Evolutionary conservation across 108 stramenopile species (phyloP), one percentile per base, ranked within the genome.

Genomic region (Skeletonema costatum): DNA sequence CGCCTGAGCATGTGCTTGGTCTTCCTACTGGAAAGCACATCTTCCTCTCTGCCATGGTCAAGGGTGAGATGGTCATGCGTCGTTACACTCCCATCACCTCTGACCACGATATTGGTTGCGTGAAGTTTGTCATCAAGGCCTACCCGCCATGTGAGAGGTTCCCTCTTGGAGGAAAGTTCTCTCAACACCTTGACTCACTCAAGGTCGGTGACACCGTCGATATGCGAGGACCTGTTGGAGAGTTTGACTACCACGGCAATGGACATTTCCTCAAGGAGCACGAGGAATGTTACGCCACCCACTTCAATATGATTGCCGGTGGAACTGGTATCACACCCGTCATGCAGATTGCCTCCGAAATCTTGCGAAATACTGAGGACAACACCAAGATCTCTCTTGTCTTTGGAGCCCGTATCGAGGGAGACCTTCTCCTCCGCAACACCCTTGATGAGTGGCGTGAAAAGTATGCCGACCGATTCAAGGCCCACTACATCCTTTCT

Each of bases 71-170:
- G 48, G 95, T 95, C 42, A 85, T 94, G 74, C 84, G 97, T 51
- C 84, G 93, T 36, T 99, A 99, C 82, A 99, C 98, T 19, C 98
- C 98, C 51, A 93, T 97, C 71, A 92, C 93, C 32, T 95, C 96
- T 30, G 94, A 99, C 75, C 88, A 89, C 56, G 97, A 98, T 75
- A 72, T 95, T 33, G 99, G 99, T 13, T 87, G 88, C 61, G 96
- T 98, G 35, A 98, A 99, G 80, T 98, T 99, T 79, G 96, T 98
- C 69, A 94, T 98, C 92, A 99, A 99, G 93, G 93, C 92, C 1
- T 96, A 94, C 85, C 84, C 78, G 10, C 96, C 96, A 3, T 85
- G 83, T 53, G 87, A 86, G 60, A 87, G 90, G 62, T 98, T 98
- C 87, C 99, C 98, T 17, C 74, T 88, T 19, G 99, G 98, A 68